A percentile compares a stretch with the other conserved stretches of the same genome.
Evolutionary conservation across 2,329 filamentous ascomycete genomes (phyloP).

Genomic region (Tolypocladium inflatum): DNA sequence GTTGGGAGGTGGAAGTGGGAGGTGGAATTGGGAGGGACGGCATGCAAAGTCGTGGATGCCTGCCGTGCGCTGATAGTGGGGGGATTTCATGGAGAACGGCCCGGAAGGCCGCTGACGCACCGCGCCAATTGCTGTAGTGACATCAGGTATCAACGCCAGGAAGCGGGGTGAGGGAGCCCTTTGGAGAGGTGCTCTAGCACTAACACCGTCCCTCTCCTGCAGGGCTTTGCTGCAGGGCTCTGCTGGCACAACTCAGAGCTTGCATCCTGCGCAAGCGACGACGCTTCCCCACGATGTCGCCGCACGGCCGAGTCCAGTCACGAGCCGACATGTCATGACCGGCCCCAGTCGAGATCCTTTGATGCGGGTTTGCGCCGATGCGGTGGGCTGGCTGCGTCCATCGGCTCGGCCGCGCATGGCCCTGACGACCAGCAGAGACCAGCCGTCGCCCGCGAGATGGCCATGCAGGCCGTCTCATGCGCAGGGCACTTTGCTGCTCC

Average conservation of each 20-base stretch:
- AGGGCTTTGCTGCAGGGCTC: background rate
- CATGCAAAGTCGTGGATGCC: background rate
- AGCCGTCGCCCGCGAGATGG: background rate
- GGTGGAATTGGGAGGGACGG: background rate
- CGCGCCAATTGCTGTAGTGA: background rate
- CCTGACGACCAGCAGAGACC: background rate
- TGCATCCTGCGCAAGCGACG: slow-evolving; percentile 4
- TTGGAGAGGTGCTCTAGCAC: background rate
- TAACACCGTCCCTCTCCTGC: background rate
- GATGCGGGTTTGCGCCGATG: background rate
- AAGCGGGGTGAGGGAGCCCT: background rate
- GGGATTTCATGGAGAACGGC: background rate
- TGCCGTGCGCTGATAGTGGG: background rate
- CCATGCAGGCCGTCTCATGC: background rate
- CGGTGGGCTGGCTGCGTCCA: background rate
- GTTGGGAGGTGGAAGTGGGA: background rate
- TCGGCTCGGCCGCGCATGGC: background rate
- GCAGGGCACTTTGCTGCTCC: slow-evolving; percentile 1
- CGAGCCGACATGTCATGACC: slow-evolving; percentile 19
- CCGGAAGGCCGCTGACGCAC: background rate
- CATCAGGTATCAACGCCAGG: background rate
- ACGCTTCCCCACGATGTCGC: slow-evolving; percentile 8
- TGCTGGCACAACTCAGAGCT: slow-evolving; percentile 1
- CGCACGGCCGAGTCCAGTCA: slow-evolving; percentile 13
- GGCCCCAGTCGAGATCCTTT: background rate